phyloP scores from a whole-genome alignment of 768 basidiomycete genomes.

The Phylloporus rhodoxanthus region DNA sequence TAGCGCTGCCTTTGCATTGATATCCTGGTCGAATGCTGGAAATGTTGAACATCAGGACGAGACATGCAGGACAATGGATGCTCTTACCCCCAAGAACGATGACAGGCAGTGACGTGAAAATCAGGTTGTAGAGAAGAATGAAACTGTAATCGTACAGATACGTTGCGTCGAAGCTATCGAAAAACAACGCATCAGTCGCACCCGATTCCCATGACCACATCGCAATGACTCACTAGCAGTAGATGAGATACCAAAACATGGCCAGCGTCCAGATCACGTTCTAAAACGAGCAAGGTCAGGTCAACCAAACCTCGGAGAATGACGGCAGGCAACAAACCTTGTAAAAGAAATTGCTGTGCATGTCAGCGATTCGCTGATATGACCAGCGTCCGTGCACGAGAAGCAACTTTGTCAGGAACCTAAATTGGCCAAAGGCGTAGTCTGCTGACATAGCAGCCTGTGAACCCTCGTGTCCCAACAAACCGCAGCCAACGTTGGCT shows the following conservation, averaged over 20 bases:
- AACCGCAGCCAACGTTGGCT: constrained; percentile 94
- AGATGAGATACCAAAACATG: constrained; percentile 91
- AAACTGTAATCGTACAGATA: constrained; percentile 95
- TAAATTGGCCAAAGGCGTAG: constrained; percentile 96
- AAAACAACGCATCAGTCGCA: constrained; percentile 13
- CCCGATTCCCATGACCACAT: neutral
- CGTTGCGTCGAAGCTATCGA: constrained; percentile 79
- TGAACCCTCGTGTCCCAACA: constrained; percentile 91
- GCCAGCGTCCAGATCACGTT: constrained; percentile 91
- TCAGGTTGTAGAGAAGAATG: constrained; percentile 83
- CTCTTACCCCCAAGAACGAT: constrained; percentile 77
- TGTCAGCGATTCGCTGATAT: constrained; percentile 91
- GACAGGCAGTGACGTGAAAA: constrained; percentile 93
- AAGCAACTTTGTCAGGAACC: constrained; percentile 85
- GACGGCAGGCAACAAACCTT: constrained; percentile 50
- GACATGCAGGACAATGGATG: neutral
- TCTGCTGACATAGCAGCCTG: constrained; percentile 99
- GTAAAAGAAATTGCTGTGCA: constrained; percentile 98
- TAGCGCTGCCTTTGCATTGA: constrained; percentile 81
- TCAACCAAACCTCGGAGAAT: neutral
- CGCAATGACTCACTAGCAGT: constrained; percentile 57
- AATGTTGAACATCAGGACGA: constrained; percentile 5
- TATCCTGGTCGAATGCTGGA: constrained; percentile 86
- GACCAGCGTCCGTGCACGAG: constrained; percentile 97
- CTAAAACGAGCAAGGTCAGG: constrained; percentile 31